Percentiles rank a stretch among this genome's conserved stretches.
Conservation (phyloP, 2,329 filamentous ascomycete genomes). For the Aspergillus tamarii region DNA sequence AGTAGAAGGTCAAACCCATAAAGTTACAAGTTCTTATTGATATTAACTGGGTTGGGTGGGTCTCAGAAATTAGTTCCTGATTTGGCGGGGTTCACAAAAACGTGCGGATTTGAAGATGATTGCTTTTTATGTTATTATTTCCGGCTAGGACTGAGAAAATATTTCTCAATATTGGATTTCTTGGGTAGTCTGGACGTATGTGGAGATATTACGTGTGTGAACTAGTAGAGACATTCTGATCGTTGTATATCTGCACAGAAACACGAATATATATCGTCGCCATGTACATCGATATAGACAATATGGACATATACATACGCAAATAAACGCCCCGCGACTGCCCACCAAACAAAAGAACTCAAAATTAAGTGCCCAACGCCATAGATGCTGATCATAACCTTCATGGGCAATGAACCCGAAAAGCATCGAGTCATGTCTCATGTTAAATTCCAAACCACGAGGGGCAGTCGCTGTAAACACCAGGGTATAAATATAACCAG, state of each 20-base stretch:
- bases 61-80: constrained; percentile 15
- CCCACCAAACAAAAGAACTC: background rate
- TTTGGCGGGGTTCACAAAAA: constrained; percentile 9
- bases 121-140: background rate
- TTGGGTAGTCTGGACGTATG: background rate
- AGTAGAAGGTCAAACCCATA: background rate
- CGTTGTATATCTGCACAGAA: background rate
- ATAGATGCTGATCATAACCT: constrained; percentile 15
- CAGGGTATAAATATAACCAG: constrained; percentile 6
- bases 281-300: background rate
- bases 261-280: background rate
- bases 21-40: background rate
- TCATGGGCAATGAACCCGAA: constrained; percentile 13
- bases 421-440: constrained; percentile 20
- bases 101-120: background rate
- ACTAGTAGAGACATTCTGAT: background rate
- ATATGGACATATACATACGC: background rate
- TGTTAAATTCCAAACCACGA: constrained; percentile 12
- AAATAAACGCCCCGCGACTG: background rate
- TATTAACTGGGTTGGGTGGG: constrained; percentile 6
- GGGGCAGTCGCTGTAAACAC: constrained; percentile 5
- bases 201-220: background rate
- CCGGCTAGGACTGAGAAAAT: background rate
- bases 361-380: constrained; percentile 1
- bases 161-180: background rate